Evolutionary conservation across 169 alveolate species (phyloP).

Genomic region (Plasmodium relictum): DNA sequence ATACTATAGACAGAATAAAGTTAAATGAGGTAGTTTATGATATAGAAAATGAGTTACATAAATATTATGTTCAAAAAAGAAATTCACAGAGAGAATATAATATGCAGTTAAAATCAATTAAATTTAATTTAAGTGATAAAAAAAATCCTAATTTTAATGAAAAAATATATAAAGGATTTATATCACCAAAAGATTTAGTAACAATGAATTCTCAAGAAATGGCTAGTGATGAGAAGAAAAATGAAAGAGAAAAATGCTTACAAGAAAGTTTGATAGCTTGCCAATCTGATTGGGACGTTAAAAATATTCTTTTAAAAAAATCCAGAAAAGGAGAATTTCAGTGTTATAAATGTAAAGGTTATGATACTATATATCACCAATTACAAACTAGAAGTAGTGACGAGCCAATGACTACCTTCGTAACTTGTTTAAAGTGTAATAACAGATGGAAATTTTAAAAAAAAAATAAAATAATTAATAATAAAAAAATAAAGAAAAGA

Average conservation of each 20-base stretch:
- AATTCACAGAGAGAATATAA: slow-evolving; percentile 85
- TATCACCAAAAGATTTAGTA: slow-evolving; percentile 88
- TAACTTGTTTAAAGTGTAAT: slow-evolving; percentile 95
- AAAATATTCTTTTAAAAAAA: slow-evolving; percentile 84
- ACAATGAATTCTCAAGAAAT: slow-evolving; percentile 94
- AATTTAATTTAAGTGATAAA: slow-evolving; percentile 92
- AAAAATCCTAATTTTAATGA: slow-evolving; percentile 92
- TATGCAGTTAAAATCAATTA: slow-evolving; percentile 90
- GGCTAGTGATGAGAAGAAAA: slow-evolving; percentile 94
- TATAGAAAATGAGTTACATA: slow-evolving; percentile 83
- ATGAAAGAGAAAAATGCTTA: slow-evolving; percentile 86
- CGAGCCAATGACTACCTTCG: slow-evolving; percentile 99
- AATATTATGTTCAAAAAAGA: slow-evolving; percentile 77
- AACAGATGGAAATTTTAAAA: slow-evolving; percentile 94
- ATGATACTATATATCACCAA: slow-evolving; percentile 93
- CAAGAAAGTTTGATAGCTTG: slow-evolving; percentile 91
- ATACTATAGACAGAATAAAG: slow-evolving; percentile 78
- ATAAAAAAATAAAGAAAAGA: background rate
- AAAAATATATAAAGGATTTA: slow-evolving; percentile 88
- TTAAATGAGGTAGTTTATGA: slow-evolving; percentile 84
- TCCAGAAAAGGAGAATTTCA: slow-evolving; percentile 93
- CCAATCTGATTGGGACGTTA: slow-evolving; percentile 96
- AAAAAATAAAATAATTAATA: background rate
- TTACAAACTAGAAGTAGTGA: slow-evolving; percentile 98
- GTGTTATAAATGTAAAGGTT: slow-evolving; percentile 94